Evolutionary conservation across 768 basidiomycete genomes (phyloP).

Genomic region (Candolleomyces eurysporus): DNA sequence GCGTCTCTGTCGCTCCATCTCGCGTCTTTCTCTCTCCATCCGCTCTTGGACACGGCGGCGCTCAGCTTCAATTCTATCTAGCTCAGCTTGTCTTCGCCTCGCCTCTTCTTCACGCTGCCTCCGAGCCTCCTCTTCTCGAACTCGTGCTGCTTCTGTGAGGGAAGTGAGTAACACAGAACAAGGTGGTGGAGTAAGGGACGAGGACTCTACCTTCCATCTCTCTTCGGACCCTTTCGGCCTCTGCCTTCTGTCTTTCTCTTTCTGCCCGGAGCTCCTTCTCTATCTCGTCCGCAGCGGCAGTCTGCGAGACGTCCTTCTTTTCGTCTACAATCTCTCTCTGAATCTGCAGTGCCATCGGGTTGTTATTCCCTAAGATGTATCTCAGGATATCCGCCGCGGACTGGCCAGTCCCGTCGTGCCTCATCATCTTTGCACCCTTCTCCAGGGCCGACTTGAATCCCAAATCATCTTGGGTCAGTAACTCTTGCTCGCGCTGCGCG

Average conservation of each 20-base stretch:
- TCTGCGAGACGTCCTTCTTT: constrained; percentile 46
- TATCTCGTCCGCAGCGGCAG: constrained; percentile 54
- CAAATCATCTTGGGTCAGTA: constrained; percentile 33
- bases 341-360: constrained; percentile 42
- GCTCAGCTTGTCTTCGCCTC: constrained; percentile 19
- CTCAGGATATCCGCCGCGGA: constrained; percentile 44
- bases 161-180: not conserved
- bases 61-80: constrained; percentile 3
- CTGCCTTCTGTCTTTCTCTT: constrained; percentile 42
- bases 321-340: constrained; percentile 52
- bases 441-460: constrained; percentile 45
- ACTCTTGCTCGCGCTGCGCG: constrained; percentile 39
- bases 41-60: not conserved
- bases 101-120: constrained; percentile 41
- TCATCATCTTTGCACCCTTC: constrained; percentile 39
- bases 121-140: constrained; percentile 45
- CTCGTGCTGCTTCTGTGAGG: constrained; percentile 29
- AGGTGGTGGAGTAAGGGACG: not conserved
- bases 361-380: constrained; percentile 26
- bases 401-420: constrained; percentile 34
- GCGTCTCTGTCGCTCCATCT: not conserved
- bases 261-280: constrained; percentile 47
- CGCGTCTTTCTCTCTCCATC: not conserved
- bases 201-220: constrained; percentile 36
- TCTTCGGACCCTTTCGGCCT: constrained; percentile 41